These are phyloP conservation scores for Cornus florida DNA, from an alignment of 148 eudicot genomes.

Conservation along the genomic window DNA sequence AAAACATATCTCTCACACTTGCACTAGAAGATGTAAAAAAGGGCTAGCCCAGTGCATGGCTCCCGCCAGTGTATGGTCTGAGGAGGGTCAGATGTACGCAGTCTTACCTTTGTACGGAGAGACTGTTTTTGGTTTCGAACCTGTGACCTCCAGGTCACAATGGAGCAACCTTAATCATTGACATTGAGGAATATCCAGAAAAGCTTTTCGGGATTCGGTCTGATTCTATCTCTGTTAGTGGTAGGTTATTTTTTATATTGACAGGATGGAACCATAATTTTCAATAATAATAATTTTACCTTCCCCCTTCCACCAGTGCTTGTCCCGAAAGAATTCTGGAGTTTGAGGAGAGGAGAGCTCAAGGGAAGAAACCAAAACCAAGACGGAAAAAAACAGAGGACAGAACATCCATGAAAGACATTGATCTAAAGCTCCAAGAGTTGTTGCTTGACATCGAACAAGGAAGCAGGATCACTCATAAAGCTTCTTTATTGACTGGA, in stretches of 20 bases:
- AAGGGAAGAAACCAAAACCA: conserved; percentile 57
- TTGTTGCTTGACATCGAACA: conserved; percentile 58
- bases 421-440: conserved; percentile 54
- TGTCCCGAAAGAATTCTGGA: conserved; percentile 85
- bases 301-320: conserved; percentile 47
- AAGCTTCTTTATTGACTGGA: conserved; percentile 5
- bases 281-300: not conserved
- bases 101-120: too few species aligned
- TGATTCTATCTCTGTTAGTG: not conserved
- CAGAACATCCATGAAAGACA: conserved; percentile 33
- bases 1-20: too few species aligned
- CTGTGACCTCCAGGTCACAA: too few species aligned
- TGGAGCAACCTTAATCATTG: too few species aligned
- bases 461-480: conserved; percentile 12
- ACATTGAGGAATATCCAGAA: too few species aligned
- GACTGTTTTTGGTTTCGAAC: too few species aligned
- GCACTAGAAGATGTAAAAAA: too few species aligned
- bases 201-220: too few species aligned
- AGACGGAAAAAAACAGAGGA: conserved; percentile 47
- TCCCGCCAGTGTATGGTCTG: too few species aligned
- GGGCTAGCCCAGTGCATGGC: too few species aligned
- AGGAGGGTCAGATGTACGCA: too few species aligned
- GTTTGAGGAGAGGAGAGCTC: conserved; percentile 60
- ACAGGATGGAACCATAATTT: not conserved
- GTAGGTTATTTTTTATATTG: not conserved